Conservation (phyloP, 768 basidiomycete genomes). For the Mycena epipterygia region DNA sequence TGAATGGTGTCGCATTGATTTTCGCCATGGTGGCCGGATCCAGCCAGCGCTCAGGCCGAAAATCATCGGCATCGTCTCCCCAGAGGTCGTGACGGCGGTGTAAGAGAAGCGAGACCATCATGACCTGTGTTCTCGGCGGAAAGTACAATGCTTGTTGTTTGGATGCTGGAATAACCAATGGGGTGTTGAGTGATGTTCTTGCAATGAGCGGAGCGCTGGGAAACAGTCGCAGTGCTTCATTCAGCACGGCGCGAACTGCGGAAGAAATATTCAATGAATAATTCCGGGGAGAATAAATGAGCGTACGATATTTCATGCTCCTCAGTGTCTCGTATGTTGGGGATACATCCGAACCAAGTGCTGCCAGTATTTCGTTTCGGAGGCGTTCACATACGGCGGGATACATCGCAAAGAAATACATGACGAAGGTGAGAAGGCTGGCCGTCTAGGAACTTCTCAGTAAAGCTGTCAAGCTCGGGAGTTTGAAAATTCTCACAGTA, state of each 20-base stretch:
- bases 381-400: constrained; percentile 57
- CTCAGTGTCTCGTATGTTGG: constrained; percentile 58
- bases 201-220: constrained; percentile 17
- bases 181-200: constrained; percentile 2
- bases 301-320: constrained; percentile 61
- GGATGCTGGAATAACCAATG: constrained; percentile 17
- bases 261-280: neutral
- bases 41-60: constrained; percentile 22
- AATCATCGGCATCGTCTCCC: constrained; percentile 25
- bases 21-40: constrained; percentile 7
- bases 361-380: constrained; percentile 55
- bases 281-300: neutral
- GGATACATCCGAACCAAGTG: constrained; percentile 47
- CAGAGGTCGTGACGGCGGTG: constrained; percentile 20
- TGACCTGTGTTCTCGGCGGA: constrained; percentile 7
- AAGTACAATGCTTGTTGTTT: constrained; percentile 9
- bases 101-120: constrained; percentile 1
- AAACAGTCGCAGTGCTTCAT: constrained; percentile 39
- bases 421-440: constrained; percentile 60
- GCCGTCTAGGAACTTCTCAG: constrained; percentile 52
- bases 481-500: constrained; percentile 52
- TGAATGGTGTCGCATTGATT: constrained; percentile 17
- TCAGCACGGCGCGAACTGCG: constrained; percentile 64
- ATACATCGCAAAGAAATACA: constrained; percentile 58
- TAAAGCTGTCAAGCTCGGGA: neutral